Percentiles rank a stretch among this genome's conserved stretches.
These are phyloP conservation scores for Hyphodiscus sp. DNA, from an alignment of 2,329 filamentous ascomycete genomes.

Conservation along the genomic window DNA sequence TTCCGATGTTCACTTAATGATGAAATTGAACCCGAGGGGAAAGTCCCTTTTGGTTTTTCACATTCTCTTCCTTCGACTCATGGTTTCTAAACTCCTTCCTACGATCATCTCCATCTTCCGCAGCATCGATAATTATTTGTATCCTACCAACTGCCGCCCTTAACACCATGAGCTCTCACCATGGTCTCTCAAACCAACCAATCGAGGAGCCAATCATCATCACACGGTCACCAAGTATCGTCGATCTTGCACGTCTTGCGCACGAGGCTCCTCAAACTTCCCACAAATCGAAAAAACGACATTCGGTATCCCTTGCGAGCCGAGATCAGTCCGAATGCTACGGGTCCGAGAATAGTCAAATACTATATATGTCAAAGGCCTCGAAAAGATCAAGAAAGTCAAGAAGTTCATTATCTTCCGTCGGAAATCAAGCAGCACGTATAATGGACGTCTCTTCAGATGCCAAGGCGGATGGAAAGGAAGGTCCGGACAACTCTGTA, in stretches of 20 bases:
- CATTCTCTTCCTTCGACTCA: background rate
- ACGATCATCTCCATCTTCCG: background rate
- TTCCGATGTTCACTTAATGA: no score
- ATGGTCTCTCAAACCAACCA: background rate
- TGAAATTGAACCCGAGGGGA: no score
- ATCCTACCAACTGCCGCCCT: background rate
- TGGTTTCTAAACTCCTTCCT: background rate
- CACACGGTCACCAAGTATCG: background rate
- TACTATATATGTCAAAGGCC: slow-evolving; percentile 17
- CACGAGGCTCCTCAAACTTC: background rate
- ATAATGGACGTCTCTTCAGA: slow-evolving; percentile 12
- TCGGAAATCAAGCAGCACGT: slow-evolving; percentile 16
- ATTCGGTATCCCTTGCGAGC: slow-evolving; percentile 2
- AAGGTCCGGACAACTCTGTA: slow-evolving; percentile 14
- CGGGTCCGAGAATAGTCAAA: slow-evolving; percentile 20
- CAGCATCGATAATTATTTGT: background rate
- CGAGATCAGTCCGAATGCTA: slow-evolving; percentile 3
- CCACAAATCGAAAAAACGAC: background rate
- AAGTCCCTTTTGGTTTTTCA: no score
- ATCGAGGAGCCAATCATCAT: background rate
- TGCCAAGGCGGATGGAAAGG: background rate
- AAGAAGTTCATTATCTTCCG: slow-evolving; percentile 21
- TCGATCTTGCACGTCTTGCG: background rate
- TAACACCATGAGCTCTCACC: background rate
- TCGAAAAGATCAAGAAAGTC: slow-evolving; percentile 2